phyloP scores from a whole-genome alignment of 768 basidiomycete species.

The Mycena capillaripes region DNA sequence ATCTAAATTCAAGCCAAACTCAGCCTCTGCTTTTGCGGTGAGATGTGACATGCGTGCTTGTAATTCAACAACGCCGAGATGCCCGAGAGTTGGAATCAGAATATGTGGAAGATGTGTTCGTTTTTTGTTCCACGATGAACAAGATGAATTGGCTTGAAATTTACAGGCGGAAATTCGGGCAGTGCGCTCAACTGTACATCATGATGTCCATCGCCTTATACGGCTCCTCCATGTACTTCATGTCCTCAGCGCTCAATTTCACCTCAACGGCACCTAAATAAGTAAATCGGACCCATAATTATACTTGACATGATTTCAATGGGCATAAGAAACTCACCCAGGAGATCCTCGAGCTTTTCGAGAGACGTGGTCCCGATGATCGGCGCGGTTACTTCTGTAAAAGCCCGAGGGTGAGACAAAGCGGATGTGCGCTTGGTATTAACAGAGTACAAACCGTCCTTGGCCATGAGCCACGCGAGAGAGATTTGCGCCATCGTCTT shows the following conservation, averaged over 20 bases:
- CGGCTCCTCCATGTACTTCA: constrained; percentile 58
- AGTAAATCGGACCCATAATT: neutral
- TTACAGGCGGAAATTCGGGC: too few species aligned
- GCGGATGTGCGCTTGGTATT: too few species aligned
- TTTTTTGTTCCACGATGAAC: neutral
- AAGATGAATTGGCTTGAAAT: too few species aligned
- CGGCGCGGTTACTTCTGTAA: constrained; percentile 54
- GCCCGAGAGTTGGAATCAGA: too few species aligned
- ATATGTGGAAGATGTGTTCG: too few species aligned
- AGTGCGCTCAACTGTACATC: neutral
- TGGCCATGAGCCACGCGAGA: constrained; percentile 50
- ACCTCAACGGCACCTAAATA: constrained; percentile 45
- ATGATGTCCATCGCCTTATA: constrained; percentile 52
- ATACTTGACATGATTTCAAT: too few species aligned
- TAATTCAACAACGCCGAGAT: too few species aligned
- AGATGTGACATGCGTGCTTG: too few species aligned
- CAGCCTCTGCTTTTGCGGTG: too few species aligned
- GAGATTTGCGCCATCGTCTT: constrained; percentile 60
- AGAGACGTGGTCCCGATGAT: constrained; percentile 60
- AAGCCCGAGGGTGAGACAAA: neutral
- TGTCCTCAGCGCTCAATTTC: constrained; percentile 62
- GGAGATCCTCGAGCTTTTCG: constrained; percentile 50
- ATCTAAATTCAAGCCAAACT: too few species aligned
- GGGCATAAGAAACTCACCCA: constrained; percentile 17
- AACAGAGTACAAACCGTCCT: constrained; percentile 10